Evolutionary conservation across 495 filamentous ascomycete genomes (phyloP), one percentile per base, ranked within the genome.

Genomic region (Halenospora varia): DNA sequence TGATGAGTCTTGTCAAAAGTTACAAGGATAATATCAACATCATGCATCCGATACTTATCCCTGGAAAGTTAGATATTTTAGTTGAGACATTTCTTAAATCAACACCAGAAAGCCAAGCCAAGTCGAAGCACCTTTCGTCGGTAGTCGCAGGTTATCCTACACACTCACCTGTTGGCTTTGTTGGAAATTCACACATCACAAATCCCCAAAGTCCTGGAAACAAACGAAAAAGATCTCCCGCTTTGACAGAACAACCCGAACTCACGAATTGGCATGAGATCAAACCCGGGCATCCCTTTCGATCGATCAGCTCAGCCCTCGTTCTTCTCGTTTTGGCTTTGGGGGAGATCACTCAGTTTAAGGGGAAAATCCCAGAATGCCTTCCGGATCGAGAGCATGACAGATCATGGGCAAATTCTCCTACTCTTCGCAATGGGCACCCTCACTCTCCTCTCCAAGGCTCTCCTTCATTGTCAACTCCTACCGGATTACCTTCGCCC

Each of bases 261-360:
- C 1, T 17, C 9, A 23, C 50, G 55, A 29, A 58, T 57, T 25
- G 41, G 1, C 19, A 11, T 22, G 63, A 66, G 24, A 25, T 54
- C 25, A 76, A 74, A 55, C 61, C 72, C 17, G 71, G 69, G 3
- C 76, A 71, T 49, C 78, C 77, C 10, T 70, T 82, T 56, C 77
- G 85, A 40, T 84, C 83, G 13, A 82, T 84, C 55, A 82, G 80
- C 44, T 93, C 87, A 55, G 90, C 89, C 1, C 74, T 96, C 29
- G 82, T 96, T 2, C 76, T 96, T 2, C 73, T 97, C 41, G 82
- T 96, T 4, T 76, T 97, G 52, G 92, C 93, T 1, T 71, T 98
- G 25, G 94, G 94, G 10, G 88, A 88, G 61, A 89, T 97, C 22
- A 93, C 88, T 58, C 75, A 86, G 50, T 77, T 85, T 53, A 80